A percentile compares a stretch with the other conserved stretches of the same genome.
Conservation (phyloP, 129 eudicot species). For the Flaveria robusta region DNA sequence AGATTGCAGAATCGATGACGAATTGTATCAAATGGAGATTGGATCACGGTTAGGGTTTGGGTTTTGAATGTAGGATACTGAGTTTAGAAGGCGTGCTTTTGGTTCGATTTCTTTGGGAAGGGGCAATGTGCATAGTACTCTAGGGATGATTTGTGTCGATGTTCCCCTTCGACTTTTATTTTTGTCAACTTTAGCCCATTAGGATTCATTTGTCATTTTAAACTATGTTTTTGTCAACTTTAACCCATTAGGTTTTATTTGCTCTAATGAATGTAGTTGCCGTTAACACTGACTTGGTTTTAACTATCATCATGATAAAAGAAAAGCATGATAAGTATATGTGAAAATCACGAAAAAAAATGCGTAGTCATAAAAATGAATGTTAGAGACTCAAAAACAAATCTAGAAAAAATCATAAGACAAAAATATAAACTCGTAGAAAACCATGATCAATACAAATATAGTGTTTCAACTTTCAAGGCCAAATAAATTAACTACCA, state of each 20-base stretch:
- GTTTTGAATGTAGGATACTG: conserved; percentile 18
- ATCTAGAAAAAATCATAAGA: too few relatives aligned
- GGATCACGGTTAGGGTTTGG: conserved; percentile 38
- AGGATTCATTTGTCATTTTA: not conserved
- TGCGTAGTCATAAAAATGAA: too few relatives aligned
- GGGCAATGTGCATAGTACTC: conserved; percentile 37
- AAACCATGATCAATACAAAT: too few relatives aligned
- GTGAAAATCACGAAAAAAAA: too few relatives aligned
- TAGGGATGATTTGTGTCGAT: not conserved
- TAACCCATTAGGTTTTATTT: not conserved
- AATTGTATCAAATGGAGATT: conserved; percentile 8
- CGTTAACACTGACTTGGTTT: too few relatives aligned
- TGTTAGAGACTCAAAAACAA: too few relatives aligned
- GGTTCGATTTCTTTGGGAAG: conserved; percentile 47
- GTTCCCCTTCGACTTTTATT: conserved; percentile 14
- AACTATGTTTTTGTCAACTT: too few relatives aligned
- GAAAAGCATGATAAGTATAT: too few relatives aligned
- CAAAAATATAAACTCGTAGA: too few relatives aligned
- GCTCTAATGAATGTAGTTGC: not conserved
- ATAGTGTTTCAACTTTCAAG: too few relatives aligned
- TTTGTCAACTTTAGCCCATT: not conserved
- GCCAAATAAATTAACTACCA: too few relatives aligned
- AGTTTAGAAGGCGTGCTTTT: conserved; percentile 12
- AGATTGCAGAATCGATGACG: conserved; percentile 2
- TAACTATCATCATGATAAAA: too few relatives aligned